phyloP scores from a whole-genome alignment of 306 rosid species.

The Trifolium repens region DNA sequence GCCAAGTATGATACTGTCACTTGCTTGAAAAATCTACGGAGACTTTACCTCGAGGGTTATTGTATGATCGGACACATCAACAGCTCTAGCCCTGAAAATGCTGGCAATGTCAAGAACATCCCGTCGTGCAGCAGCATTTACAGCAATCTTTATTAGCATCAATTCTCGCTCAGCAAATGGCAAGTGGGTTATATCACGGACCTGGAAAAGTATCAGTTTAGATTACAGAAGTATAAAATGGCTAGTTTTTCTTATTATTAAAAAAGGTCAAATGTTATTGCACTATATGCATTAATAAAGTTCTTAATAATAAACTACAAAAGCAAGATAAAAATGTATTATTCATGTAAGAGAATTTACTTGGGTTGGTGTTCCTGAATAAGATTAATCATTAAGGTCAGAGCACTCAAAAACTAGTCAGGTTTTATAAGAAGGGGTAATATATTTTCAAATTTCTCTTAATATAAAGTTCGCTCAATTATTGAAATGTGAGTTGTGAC shows the following conservation, averaged over 20 bases:
- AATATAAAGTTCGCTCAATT: constrained; percentile 13
- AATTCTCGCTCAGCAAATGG: constrained; percentile 91
- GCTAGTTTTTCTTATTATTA: background rate
- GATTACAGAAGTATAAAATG: constrained; percentile 22
- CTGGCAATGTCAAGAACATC: constrained; percentile 87
- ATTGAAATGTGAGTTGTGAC: background rate
- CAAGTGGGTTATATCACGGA: constrained; percentile 73
- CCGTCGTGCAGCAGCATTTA: constrained; percentile 76
- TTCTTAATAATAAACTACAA: constrained; percentile 22
- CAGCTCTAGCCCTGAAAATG: constrained; percentile 81
- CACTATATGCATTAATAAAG: constrained; percentile 7
- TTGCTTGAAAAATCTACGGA: constrained; percentile 28
- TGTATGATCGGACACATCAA: constrained; percentile 85
- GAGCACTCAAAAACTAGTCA: constrained; percentile 1
- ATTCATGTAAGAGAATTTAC: background rate
- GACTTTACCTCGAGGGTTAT: constrained; percentile 78
- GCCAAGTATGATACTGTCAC: background rate
- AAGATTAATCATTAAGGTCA: background rate
- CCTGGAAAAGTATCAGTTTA: constrained; percentile 51
- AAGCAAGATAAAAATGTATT: constrained; percentile 24
- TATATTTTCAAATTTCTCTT: background rate
- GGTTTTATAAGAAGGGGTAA: background rate
- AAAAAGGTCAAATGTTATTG: constrained; percentile 20
- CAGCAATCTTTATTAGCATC: constrained; percentile 85
- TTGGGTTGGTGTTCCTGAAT: constrained; percentile 12